Evolutionary conservation across 306 rosid genomes (phyloP).

Genomic region (Rubus idaeus): DNA sequence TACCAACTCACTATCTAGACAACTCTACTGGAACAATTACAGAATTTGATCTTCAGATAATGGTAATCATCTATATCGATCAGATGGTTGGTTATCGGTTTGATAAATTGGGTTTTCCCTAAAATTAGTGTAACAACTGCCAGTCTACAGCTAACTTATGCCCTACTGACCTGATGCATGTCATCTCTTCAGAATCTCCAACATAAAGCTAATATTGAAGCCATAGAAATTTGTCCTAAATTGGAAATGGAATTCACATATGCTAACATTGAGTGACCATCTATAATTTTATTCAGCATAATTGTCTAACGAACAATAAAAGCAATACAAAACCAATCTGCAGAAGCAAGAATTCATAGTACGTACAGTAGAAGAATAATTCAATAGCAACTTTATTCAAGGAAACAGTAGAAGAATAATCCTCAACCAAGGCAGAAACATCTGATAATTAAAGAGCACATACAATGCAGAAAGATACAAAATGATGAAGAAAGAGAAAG

Average conservation of each 20-base stretch:
- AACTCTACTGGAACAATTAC: not conserved
- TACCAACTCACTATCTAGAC: not conserved
- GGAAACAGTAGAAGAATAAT: no score
- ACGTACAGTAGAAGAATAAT: not conserved
- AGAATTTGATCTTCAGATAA: conserved; percentile 8
- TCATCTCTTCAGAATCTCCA: not conserved
- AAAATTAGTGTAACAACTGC: not conserved
- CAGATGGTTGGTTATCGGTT: not conserved
- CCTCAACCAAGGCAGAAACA: not conserved
- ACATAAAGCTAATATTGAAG: not conserved
- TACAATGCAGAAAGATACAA: conserved; percentile 6
- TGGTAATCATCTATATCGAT: conserved; percentile 13
- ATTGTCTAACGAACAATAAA: not conserved
- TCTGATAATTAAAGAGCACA: not conserved
- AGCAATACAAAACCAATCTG: not conserved
- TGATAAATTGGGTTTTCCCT: not conserved
- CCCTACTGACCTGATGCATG: not conserved
- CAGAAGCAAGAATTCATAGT: conserved; percentile 2
- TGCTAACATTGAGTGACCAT: not conserved
- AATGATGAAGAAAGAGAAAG: not conserved
- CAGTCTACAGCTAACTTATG: not conserved
- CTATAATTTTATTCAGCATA: not conserved
- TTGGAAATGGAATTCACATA: not conserved
- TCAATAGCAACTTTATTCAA: not conserved
- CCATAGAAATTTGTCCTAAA: not conserved